Evolutionary conservation across 371 early-diverging fungal species (phyloP), one percentile per base, ranked within the genome.

Genomic region (Saksenaea oblongispora): DNA sequence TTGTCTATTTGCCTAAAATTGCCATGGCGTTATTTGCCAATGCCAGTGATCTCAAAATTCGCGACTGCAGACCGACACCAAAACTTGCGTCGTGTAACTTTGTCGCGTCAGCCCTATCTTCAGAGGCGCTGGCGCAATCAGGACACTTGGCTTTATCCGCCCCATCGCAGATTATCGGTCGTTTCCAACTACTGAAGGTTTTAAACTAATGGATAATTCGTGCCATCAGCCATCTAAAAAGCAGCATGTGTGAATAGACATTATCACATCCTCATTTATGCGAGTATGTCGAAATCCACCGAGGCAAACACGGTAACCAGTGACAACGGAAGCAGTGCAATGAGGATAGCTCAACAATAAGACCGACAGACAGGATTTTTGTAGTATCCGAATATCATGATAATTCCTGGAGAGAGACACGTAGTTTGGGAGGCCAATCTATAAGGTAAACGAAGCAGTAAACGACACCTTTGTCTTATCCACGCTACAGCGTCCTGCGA

Each of bases 101-200:
- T 67, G 75, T 81, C 42, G 79, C 79, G 34, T 81, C 82, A 17
- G 69, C 74, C 11, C 63, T 66, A 28, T 71, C 76, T 0, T 66
- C 79, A 26, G 77, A 81, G 58, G 70, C 65, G 9, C 65, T 81
- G 9, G 79, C 82, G 14, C 69, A 73, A 31, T 76, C 79, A 22
- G 78, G 79, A 15, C 82, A 81, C 66, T 73, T 76, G 34, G 82
- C 79, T n/a, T 34, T 81, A 28, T 78, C 84, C 1, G 82, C 84
- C 9, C 79, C 85, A 17, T 84, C 86, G 1, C 81, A 83, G 58
- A 88, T 88, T 57, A 75, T 84, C 54, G 88, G 88, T 0, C 77
- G 80, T 42, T 77, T 85, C 55, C 88, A 88, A 58, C 76, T 68
- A 34, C 65, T 87, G 36, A 87, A 87, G 78, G 85, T 76, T 71